These are phyloP conservation scores for Clitopilus hobsonii DNA, from an alignment of 768 basidiomycete species.

Conservation along the genomic window DNA sequence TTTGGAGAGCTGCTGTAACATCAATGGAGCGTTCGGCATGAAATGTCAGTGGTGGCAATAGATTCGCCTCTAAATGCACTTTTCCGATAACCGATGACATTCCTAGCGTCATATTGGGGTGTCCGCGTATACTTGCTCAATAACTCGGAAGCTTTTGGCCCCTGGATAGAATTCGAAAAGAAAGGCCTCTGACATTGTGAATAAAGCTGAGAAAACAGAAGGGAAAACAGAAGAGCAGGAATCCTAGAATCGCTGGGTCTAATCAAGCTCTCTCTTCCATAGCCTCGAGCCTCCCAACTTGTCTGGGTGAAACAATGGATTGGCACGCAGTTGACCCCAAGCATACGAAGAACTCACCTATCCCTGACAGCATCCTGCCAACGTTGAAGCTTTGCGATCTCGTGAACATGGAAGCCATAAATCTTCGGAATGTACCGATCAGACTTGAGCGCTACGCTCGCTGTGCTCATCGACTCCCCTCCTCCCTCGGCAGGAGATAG, in stretches of 20 bases:
- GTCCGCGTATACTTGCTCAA: too few relatives aligned
- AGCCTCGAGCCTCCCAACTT: conserved; percentile 47
- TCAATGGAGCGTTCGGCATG: too few relatives aligned
- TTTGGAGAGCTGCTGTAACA: too few relatives aligned
- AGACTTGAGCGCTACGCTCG: conserved; percentile 80
- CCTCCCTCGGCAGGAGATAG: conserved; percentile 49
- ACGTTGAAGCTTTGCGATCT: conserved; percentile 86
- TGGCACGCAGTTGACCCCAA: background rate
- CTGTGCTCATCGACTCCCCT: conserved; percentile 71
- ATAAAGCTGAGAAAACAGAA: background rate
- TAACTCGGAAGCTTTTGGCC: too few relatives aligned
- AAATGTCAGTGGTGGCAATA: too few relatives aligned
- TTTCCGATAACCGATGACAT: too few relatives aligned
- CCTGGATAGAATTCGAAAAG: background rate
- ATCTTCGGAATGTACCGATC: conserved; percentile 91
- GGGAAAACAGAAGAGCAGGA: background rate
- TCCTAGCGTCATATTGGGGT: too few relatives aligned
- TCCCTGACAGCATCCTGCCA: conserved; percentile 96
- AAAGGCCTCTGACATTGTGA: background rate
- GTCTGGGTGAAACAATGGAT: conserved; percentile 26
- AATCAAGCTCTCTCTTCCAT: conserved; percentile 26
- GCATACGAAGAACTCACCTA: conserved; percentile 42
- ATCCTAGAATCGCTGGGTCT: background rate
- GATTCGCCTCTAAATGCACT: too few relatives aligned
- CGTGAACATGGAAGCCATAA: conserved; percentile 95